Evolutionary conservation across 495 filamentous ascomycete species (phyloP).

Genomic region (Xylona heveae): DNA sequence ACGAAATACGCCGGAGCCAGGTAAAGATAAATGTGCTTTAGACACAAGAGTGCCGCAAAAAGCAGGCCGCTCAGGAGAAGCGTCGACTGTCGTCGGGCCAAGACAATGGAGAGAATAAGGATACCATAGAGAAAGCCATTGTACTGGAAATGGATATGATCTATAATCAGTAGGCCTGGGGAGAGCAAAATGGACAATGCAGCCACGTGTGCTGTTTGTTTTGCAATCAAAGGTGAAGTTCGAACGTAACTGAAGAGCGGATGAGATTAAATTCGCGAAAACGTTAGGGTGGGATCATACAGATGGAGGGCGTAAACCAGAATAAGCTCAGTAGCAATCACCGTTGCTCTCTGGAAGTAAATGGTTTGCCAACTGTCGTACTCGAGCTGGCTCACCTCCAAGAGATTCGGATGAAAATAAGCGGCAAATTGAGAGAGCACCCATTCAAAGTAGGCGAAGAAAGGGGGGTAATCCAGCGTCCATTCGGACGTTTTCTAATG

Average conservation of each 20-base stretch:
- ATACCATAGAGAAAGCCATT: constrained; percentile 93
- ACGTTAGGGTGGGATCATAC: constrained; percentile 19
- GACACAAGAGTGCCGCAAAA: constrained; percentile 69
- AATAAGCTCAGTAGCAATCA: constrained; percentile 71
- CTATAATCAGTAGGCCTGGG: constrained; percentile 86
- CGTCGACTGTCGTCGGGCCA: constrained; percentile 56
- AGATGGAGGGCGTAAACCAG: constrained; percentile 66
- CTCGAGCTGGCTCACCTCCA: constrained; percentile 55
- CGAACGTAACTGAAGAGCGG: constrained; percentile 39
- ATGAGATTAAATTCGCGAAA: not conserved
- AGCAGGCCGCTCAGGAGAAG: constrained; percentile 57
- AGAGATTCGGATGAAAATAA: constrained; percentile 59
- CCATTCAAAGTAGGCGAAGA: constrained; percentile 97
- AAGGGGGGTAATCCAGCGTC: constrained; percentile 96
- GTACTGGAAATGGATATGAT: constrained; percentile 98
- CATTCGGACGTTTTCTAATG: constrained; percentile 78
- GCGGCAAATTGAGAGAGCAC: constrained; percentile 60
- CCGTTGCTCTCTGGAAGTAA: constrained; percentile 76
- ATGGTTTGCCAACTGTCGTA: constrained; percentile 84
- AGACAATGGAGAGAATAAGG: constrained; percentile 61
- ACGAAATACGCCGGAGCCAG: constrained; percentile 93
- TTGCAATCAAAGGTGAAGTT: constrained; percentile 36
- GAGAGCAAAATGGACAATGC: constrained; percentile 81
- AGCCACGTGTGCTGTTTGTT: constrained; percentile 64
- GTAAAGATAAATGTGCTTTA: constrained; percentile 98